Conservation (phyloP, 129 eudicot genomes). For the Sambucus nigra region DNA sequence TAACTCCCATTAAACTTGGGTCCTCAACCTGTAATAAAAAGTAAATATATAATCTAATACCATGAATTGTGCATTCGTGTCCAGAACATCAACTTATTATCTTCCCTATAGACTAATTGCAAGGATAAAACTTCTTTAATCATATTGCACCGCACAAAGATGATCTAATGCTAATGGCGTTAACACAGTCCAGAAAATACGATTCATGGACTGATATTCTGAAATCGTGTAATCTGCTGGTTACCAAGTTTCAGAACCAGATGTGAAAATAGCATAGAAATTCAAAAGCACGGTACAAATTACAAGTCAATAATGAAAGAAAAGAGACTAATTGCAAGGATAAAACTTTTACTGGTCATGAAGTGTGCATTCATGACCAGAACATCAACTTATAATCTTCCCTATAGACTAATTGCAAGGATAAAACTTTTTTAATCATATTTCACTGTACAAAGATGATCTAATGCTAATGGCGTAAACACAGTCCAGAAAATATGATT, state of each 20-base stretch:
- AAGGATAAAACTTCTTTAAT: not conserved
- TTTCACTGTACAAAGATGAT: not conserved
- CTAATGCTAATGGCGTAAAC: not conserved
- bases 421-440: not conserved
- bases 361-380: not conserved
- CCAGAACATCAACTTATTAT: conserved; percentile 1
- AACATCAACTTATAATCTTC: not conserved
- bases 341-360: too few species aligned
- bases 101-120: not conserved
- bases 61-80: not conserved
- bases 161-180: conserved; percentile 1
- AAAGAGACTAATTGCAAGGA: too few species aligned
- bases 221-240: not conserved
- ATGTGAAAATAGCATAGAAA: not conserved
- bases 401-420: not conserved
- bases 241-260: not conserved
- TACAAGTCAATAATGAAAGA: too few species aligned
- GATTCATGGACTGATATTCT: not conserved
- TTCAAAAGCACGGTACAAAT: too few species aligned
- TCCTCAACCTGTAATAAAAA: conserved; percentile 68
- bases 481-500: not conserved
- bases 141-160: too few species aligned
- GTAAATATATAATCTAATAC: not conserved
- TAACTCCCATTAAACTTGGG: conserved; percentile 65
- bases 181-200: not conserved